A percentile compares a stretch with the other conserved stretches of the same genome.
phyloP scores from a whole-genome alignment of 2,329 filamentous ascomycete species.

The Aureobasidium zeae region DNA sequence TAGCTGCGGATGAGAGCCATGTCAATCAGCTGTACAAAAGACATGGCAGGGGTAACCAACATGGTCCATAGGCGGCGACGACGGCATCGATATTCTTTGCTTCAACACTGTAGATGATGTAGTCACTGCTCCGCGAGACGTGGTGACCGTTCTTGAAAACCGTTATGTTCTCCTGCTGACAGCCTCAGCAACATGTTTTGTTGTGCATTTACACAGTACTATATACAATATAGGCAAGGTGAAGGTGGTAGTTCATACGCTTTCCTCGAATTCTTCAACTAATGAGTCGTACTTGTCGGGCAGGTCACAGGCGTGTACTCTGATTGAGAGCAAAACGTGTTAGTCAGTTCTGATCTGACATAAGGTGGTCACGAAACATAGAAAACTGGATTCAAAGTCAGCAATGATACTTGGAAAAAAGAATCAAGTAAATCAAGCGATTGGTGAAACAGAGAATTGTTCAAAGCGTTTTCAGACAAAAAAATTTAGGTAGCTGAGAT shows the following conservation, averaged over 20 bases:
- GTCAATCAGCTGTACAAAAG: not conserved
- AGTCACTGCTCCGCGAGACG: constrained; percentile 93
- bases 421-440: not conserved
- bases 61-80: constrained; percentile 82
- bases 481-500: constrained; percentile 94
- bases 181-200: constrained; percentile 33
- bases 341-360: constrained; percentile 12
- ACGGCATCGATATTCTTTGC: constrained; percentile 81
- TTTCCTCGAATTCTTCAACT: constrained; percentile 70
- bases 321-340: constrained; percentile 34
- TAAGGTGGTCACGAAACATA: not conserved
- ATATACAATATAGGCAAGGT: constrained; percentile 27
- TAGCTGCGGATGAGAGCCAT: constrained; percentile 51
- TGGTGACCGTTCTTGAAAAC: constrained; percentile 91
- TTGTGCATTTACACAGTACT: constrained; percentile 18
- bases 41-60: constrained; percentile 47
- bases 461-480: constrained; percentile 62
- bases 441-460: constrained; percentile 10
- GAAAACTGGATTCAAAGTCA: constrained; percentile 17
- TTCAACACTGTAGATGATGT: constrained; percentile 97
- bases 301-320: constrained; percentile 89
- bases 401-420: constrained; percentile 10
- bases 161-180: constrained; percentile 63
- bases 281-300: constrained; percentile 80
- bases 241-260: constrained; percentile 54